phyloP scores from a whole-genome alignment of 805 yeast genomes.

The Teunomyces funiuensis region DNA sequence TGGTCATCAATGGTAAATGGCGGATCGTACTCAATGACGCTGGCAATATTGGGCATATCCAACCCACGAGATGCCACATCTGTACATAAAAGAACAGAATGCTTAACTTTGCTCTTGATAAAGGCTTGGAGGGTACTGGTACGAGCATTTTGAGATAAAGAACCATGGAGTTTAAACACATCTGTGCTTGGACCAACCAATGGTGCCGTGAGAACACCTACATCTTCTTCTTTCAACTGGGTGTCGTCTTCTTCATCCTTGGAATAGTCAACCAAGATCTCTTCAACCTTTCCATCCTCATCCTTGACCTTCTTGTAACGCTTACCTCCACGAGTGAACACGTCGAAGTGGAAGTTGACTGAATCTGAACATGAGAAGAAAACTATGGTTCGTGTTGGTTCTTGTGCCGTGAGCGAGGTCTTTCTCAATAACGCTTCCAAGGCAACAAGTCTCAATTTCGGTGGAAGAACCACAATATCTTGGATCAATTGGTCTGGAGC shows the following conservation, averaged over 20 bases:
- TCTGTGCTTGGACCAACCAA: constrained; percentile 43
- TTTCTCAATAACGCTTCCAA: constrained; percentile 62
- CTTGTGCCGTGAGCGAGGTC: constrained; percentile 13
- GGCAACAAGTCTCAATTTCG: constrained; percentile 84
- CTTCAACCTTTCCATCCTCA: constrained; percentile 24
- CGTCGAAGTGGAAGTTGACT: constrained; percentile 88
- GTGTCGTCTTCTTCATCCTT: constrained; percentile 21
- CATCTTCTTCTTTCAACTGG: constrained; percentile 20
- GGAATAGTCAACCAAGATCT: constrained; percentile 11
- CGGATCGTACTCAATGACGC: constrained; percentile 91
- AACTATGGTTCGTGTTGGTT: constrained; percentile 63
- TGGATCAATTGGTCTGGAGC: constrained; percentile 94
- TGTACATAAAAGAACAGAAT: constrained; percentile 81
- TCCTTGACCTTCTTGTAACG: constrained; percentile 32
- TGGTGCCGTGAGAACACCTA: constrained; percentile 55
- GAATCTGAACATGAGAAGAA: constrained; percentile 94
- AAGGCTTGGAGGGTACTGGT: constrained; percentile 72
- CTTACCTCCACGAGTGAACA: constrained; percentile 62
- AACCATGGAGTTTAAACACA: constrained; percentile 81
- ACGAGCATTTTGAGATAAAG: constrained; percentile 80
- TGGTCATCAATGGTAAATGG: constrained; percentile 94
- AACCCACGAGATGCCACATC: constrained; percentile 98
- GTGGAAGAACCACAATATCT: constrained; percentile 81
- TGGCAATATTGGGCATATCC: constrained; percentile 82
- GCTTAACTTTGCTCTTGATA: constrained; percentile 45